These are phyloP conservation scores for Trametes versicolor DNA, from an alignment of 1,284 basidiomycete genomes.

Conservation along the genomic window DNA sequence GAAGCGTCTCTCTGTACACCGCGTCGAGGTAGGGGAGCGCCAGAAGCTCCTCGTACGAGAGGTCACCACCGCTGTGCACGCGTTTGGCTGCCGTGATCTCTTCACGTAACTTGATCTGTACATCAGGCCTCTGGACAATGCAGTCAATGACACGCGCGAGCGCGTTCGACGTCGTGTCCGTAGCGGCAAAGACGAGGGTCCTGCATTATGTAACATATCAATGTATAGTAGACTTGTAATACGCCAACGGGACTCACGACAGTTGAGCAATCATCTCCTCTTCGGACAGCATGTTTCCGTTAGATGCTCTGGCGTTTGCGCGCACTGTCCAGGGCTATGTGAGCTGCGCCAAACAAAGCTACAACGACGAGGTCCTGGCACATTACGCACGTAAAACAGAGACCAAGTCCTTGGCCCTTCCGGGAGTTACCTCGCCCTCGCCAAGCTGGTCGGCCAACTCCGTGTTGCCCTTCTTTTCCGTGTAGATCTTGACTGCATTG, in stretches of 20 bases:
- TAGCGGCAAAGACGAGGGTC: conserved; percentile 29
- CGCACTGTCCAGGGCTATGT: conserved; percentile 33
- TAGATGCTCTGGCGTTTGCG: conserved; percentile 38
- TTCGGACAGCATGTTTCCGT: conserved; percentile 40
- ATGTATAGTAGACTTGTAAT: too few species aligned
- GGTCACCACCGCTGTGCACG: conserved; percentile 42
- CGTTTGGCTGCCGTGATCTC: conserved; percentile 6
- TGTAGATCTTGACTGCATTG: conserved; percentile 13
- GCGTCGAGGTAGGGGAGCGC: conserved; percentile 60
- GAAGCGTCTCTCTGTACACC: conserved; percentile 39
- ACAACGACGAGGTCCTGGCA: neutral
- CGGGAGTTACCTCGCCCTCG: conserved; percentile 16
- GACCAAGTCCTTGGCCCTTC: conserved; percentile 42
- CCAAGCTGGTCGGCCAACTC: neutral
- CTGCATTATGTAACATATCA: neutral
- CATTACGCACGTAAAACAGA: conserved; percentile 39
- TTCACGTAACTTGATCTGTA: conserved; percentile 2
- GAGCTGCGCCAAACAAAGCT: neutral
- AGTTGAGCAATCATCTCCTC: conserved; percentile 44
- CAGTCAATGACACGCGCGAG: conserved; percentile 21
- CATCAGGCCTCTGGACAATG: neutral
- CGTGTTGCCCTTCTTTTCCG: conserved; percentile 29
- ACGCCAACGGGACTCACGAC: conserved; percentile 32
- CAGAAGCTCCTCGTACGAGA: conserved; percentile 19
- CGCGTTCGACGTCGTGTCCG: conserved; percentile 24